A percentile compares a stretch with the other conserved stretches of the same genome.
Conservation (phyloP, 2,329 filamentous ascomycete genomes). For the Aspergillus novofumigatus region DNA sequence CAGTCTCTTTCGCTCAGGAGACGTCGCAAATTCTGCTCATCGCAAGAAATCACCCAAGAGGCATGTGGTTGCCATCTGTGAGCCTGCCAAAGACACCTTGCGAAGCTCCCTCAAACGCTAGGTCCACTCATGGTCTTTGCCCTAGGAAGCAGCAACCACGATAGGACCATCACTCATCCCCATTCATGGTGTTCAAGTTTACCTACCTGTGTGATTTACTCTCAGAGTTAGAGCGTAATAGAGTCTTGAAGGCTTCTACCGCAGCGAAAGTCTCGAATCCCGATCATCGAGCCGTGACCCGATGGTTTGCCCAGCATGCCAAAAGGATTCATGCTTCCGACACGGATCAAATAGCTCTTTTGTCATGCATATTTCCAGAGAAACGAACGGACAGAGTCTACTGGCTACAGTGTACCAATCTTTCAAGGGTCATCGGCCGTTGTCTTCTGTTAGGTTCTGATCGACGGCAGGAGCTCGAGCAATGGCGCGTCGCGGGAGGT, state of each 20-base stretch:
- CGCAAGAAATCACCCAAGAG: background rate
- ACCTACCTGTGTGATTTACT: conserved; percentile 69
- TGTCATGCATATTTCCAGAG: conserved; percentile 74
- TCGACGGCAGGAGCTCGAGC: conserved; percentile 58
- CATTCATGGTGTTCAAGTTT: conserved; percentile 53
- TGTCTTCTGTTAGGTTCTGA: conserved; percentile 62
- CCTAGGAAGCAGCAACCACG: background rate
- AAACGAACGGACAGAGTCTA: conserved; percentile 75
- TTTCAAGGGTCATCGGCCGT: conserved; percentile 65
- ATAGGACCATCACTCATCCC: background rate
- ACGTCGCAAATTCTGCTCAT: background rate
- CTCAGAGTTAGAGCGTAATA: conserved; percentile 57
- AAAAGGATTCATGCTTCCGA: conserved; percentile 53
- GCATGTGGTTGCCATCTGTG: background rate
- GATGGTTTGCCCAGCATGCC: conserved; percentile 68
- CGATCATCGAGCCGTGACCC: conserved; percentile 46
- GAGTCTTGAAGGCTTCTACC: conserved; percentile 31
- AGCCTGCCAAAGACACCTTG: background rate
- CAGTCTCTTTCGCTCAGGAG: background rate
- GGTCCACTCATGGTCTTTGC: background rate
- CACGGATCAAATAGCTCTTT: conserved; percentile 59
- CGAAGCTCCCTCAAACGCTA: background rate
- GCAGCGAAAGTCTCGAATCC: conserved; percentile 25
- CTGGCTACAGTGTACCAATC: conserved; percentile 55
- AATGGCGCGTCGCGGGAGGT: conserved; percentile 58